Evolutionary conservation across 805 yeast genomes (phyloP).

Genomic region (Pichia nakasei): DNA sequence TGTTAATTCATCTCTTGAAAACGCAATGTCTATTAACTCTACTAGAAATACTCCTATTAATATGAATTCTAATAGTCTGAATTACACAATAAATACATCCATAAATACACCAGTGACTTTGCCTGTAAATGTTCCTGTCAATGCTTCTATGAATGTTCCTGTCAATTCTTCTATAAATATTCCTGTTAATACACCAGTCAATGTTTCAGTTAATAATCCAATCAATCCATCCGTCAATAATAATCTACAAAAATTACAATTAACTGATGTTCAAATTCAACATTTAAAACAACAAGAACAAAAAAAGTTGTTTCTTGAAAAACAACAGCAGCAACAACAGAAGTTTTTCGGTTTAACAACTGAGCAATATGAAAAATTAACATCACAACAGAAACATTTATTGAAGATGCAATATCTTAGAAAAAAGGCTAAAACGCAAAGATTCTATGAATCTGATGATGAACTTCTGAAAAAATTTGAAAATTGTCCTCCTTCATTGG

Average conservation of each 20-base stretch:
- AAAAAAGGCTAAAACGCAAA: constrained; percentile 37
- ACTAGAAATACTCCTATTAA: not conserved
- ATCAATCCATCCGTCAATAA: constrained; percentile 7
- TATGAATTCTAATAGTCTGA: not conserved
- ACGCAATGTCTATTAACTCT: not conserved
- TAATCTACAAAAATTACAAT: constrained; percentile 15
- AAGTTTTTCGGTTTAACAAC: constrained; percentile 19
- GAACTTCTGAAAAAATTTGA: constrained; percentile 71
- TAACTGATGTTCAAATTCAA: constrained; percentile 14
- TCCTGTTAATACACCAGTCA: constrained; percentile 3
- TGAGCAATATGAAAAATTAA: constrained; percentile 27
- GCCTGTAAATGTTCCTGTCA: not conserved
- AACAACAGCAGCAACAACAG: constrained; percentile 14
- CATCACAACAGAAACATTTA: constrained; percentile 33
- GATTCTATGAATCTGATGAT: constrained; percentile 62
- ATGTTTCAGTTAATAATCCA: not conserved
- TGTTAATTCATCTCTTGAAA: not conserved
- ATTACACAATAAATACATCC: not conserved
- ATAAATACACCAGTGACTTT: not conserved
- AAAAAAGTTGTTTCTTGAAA: constrained; percentile 21
- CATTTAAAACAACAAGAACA: constrained; percentile 15
- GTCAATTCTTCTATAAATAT: not conserved
- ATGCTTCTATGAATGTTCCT: not conserved
- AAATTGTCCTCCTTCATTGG: constrained; percentile 70
- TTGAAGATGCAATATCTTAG: constrained; percentile 34